Base-by-base conservation (phyloP, 371 early-diverging fungal genomes). In the Apophysomyces elegans region DNA sequence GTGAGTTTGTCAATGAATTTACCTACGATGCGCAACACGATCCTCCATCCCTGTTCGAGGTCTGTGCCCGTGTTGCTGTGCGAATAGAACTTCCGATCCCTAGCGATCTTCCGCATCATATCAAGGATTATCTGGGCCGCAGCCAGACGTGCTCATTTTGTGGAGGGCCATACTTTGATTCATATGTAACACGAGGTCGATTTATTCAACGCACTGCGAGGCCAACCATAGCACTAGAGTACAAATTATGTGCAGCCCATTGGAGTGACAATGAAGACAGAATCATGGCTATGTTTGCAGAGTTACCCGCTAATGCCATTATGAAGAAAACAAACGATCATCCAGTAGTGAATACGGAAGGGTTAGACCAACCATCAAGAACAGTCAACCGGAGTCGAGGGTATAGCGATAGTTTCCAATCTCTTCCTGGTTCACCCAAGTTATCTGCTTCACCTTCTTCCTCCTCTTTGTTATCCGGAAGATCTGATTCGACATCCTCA, bases 141-240 rank as follows among this genome's bases (percentile, higher is more conserved):
- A 88, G 85, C 2, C 79, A 88, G 54, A 73, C 75, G 18, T 97
- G 98, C 76, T 81, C 93, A 7, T 93, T 90, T 74, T 97, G 98
- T 71, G 80, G 80, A 16, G 96, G 95, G 0, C 96, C 98, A 7
- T 92, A 86, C 65, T 94, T 96, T 75, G 90, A 93, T n/a, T 75
- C 79, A 0, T 88, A 63, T 72, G 83, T 84, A 12, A 79, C 75
- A 11, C 84, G 93, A 4, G 80, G 85, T 37, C 78, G 89, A 45
- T 77, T 90, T 21, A 83, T 93, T 37, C 89, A 89, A 62, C 87
- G 90, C 56, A 78, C 79, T 18, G 86, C 85, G 2, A 63, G 74
- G 16, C 75, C 79, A 7, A 36, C 60, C 1, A 80, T 77, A 54
- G 73, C 80, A 1, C 57, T 79, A 37, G 76, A 76, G 43, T 78